Conservation (phyloP, 108 stramenopile species). For the Skeletonema tropicum region DNA sequence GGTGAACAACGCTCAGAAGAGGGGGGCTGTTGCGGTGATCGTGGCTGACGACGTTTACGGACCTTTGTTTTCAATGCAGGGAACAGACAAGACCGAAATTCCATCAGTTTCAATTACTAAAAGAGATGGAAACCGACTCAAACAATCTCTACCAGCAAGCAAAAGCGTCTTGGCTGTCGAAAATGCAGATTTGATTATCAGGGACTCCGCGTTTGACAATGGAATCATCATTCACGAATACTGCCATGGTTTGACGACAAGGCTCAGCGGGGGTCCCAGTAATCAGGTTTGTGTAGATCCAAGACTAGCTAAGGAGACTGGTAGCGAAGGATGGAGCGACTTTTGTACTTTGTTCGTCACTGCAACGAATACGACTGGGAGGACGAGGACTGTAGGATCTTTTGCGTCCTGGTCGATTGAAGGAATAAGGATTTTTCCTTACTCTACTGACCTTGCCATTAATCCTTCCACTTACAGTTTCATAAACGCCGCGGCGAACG, state of each 20-base stretch:
- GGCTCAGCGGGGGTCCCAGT: background rate
- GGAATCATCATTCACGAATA: background rate
- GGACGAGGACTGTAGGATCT: conserved; percentile 3
- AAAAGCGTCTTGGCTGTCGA: background rate
- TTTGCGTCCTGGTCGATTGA: background rate
- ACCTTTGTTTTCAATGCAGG: background rate
- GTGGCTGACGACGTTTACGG: background rate
- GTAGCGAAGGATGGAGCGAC: conserved; percentile 18
- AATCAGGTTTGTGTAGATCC: background rate
- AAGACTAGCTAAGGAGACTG: background rate
- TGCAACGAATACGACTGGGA: conserved; percentile 7
- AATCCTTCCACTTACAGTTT: conserved; percentile 10
- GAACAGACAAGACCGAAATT: background rate
- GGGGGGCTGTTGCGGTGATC: background rate
- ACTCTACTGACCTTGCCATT: conserved; percentile 1
- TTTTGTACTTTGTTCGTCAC: conserved; percentile 13
- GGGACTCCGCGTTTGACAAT: background rate
- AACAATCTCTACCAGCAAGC: background rate
- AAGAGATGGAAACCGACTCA: background rate
- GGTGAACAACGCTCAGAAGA: background rate
- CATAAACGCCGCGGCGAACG: conserved; percentile 1
- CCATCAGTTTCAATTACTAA: background rate
- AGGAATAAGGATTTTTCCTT: background rate
- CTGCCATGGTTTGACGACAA: background rate
- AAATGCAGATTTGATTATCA: background rate